A percentile compares a stretch with the other conserved stretches of the same genome.
These are phyloP conservation scores for Panicum hallii DNA, from an alignment of 202 grass and related monocot species.

Conservation along the genomic window DNA sequence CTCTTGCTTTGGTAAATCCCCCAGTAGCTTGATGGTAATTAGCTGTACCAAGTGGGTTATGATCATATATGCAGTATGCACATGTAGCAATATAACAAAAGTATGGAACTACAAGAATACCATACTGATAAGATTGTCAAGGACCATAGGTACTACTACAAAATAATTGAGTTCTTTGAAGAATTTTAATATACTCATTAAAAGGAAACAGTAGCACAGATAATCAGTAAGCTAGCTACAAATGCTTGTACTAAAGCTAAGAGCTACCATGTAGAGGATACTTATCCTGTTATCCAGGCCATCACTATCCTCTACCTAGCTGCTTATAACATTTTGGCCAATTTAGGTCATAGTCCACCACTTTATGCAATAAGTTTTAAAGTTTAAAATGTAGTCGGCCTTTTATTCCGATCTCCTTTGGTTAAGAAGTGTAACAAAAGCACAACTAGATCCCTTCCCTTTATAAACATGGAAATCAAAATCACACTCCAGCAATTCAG, in stretches of 20 bases:
- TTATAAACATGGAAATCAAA: slow-evolving; percentile 3
- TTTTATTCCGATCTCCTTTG: background rate
- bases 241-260: background rate
- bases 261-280: background rate
- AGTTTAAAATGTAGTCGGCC: background rate
- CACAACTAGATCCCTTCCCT: background rate
- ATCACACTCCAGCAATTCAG: background rate
- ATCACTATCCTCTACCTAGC: slow-evolving; percentile 2
- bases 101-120: background rate
- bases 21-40: background rate
- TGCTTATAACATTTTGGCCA: background rate
- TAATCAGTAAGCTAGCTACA: background rate
- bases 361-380: slow-evolving; percentile 2
- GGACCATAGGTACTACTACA: background rate
- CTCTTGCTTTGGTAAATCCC: background rate
- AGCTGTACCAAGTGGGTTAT: background rate
- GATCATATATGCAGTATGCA: background rate
- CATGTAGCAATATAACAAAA: background rate
- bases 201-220: background rate
- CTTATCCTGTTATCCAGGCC: background rate
- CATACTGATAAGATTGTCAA: background rate
- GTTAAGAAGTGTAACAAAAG: background rate
- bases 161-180: slow-evolving; percentile 21
- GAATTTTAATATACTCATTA: background rate
- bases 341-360: background rate